Percentiles rank a stretch among this genome's conserved stretches.
phyloP scores from a whole-genome alignment of 495 filamentous ascomycete genomes.

The Penicillium dipodomyicola region DNA sequence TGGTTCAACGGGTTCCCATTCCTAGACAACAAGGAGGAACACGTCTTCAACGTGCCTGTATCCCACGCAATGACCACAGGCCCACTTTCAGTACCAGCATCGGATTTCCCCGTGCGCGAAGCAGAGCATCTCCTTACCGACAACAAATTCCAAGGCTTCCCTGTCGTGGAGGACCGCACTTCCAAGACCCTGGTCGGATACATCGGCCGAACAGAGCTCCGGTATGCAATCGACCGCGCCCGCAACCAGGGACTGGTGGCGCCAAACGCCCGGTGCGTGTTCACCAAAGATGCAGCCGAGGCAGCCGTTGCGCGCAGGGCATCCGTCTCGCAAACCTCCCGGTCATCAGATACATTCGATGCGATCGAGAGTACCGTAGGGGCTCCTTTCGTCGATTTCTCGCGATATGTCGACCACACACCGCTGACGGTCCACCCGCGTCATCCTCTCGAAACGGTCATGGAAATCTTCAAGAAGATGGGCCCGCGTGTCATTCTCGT shows the following conservation, averaged over 20 bases:
- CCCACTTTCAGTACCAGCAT: conserved; percentile 67
- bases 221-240: conserved; percentile 86
- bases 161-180: conserved; percentile 74
- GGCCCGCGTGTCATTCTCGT: conserved; percentile 91
- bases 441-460: conserved; percentile 91
- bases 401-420: conserved; percentile 83
- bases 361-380: conserved; percentile 57
- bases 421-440: conserved; percentile 90
- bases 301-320: conserved; percentile 39
- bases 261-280: conserved; percentile 71
- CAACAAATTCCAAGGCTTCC: conserved; percentile 93
- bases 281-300: conserved; percentile 61
- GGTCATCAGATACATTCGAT: conserved; percentile 62
- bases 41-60: conserved; percentile 93
- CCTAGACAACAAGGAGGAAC: conserved; percentile 97
- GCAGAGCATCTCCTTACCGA: conserved; percentile 72
- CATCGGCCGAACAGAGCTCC: conserved; percentile 90
- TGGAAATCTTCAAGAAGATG: conserved; percentile 99
- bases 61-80: conserved; percentile 88
- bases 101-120: conserved; percentile 69
- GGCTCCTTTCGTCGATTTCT: conserved; percentile 71
- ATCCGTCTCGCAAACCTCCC: conserved; percentile 23
- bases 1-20: conserved; percentile 99
- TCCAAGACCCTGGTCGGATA: conserved; percentile 81
- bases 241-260: conserved; percentile 70